phyloP scores from a whole-genome alignment of 352 stramenopile species.

The Plasmopara halstedii region DNA sequence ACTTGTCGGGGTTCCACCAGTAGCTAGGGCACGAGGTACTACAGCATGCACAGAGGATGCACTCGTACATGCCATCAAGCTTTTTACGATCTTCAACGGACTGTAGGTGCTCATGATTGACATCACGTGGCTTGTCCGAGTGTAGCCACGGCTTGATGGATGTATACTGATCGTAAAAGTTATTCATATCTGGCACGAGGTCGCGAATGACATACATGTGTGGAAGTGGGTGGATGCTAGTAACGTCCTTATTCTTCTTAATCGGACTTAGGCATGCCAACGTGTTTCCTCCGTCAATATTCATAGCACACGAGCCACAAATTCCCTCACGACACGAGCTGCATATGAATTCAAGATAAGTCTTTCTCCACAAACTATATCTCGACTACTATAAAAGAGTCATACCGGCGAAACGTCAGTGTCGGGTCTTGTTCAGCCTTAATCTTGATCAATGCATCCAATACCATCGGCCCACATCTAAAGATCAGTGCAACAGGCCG shows the following conservation, averaged over 20 bases:
- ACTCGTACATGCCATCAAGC: slow-evolving; percentile 99
- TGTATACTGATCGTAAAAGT: slow-evolving; percentile 98
- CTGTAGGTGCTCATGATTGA: slow-evolving; percentile 84
- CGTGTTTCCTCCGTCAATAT: slow-evolving; percentile 98
- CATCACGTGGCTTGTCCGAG: slow-evolving; percentile 82
- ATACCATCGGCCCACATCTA: slow-evolving; percentile 96
- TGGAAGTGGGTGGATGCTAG: slow-evolving; percentile 97
- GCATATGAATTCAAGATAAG: slow-evolving; percentile 5
- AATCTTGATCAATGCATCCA: slow-evolving; percentile 99
- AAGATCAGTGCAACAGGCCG: too few relatives aligned
- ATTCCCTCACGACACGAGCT: slow-evolving; percentile 98
- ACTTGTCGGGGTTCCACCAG: slow-evolving; percentile 98
- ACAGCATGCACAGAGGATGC: slow-evolving; percentile 99
- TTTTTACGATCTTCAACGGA: slow-evolving; percentile 97
- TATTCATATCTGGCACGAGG: slow-evolving; percentile 98
- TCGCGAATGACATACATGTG: slow-evolving; percentile 99
- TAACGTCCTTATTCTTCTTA: slow-evolving; percentile 89
- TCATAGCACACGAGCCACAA: slow-evolving; percentile 99
- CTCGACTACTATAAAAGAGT: neutral
- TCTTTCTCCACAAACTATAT: neutral
- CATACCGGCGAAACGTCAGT: slow-evolving; percentile 93
- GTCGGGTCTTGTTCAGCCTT: slow-evolving; percentile 99
- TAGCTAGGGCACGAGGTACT: slow-evolving; percentile 98
- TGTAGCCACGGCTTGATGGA: slow-evolving; percentile 99
- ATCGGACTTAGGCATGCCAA: slow-evolving; percentile 98